phyloP scores from a whole-genome alignment of 2,329 filamentous ascomycete genomes.

The Phaeophleospora eucalypticola region DNA sequence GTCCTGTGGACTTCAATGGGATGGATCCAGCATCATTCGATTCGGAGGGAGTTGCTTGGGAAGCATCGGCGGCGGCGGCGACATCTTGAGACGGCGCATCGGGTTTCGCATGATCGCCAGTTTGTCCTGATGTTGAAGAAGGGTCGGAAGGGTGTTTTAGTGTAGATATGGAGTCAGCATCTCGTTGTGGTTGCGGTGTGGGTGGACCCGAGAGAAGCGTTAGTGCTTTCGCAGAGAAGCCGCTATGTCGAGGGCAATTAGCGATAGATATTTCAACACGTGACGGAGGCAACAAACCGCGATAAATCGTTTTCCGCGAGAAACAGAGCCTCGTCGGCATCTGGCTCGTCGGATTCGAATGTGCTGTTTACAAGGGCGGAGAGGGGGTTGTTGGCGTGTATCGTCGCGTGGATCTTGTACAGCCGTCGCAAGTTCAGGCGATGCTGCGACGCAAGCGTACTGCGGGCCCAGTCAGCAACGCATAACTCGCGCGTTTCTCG shows the following conservation, averaged over 20 bases:
- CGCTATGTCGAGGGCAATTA: neutral
- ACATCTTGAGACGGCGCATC: slow-evolving; percentile 19
- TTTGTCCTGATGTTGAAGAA: slow-evolving; percentile 9
- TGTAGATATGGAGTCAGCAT: slow-evolving; percentile 27
- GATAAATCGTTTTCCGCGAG: slow-evolving; percentile 10
- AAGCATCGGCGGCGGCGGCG: slow-evolving; percentile 6
- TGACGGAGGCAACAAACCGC: slow-evolving; percentile 4
- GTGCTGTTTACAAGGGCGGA: slow-evolving; percentile 6
- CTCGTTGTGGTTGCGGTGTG: slow-evolving; percentile 30
- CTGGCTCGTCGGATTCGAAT: slow-evolving; percentile 2
- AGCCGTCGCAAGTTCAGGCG: slow-evolving; percentile 2
- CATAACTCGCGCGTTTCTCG: slow-evolving; percentile 3
- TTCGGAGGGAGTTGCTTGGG: slow-evolving; percentile 8
- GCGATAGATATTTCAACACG: neutral
- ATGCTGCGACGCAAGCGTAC: neutral
- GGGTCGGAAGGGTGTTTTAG: slow-evolving; percentile 22
- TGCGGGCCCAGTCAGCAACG: slow-evolving; percentile 1
- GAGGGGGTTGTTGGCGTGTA: slow-evolving; percentile 5
- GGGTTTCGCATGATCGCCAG: slow-evolving; percentile 7
- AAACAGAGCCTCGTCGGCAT: slow-evolving; percentile 9
- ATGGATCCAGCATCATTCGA: too few species aligned
- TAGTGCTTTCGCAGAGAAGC: neutral
- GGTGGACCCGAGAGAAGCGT: slow-evolving; percentile 34
- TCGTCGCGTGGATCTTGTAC: slow-evolving; percentile 3
- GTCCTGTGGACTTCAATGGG: neutral